Evolutionary conservation across 1,139 yeast genomes (phyloP), one percentile per base, ranked within the genome.

Genomic region (Yarrowia galli): DNA sequence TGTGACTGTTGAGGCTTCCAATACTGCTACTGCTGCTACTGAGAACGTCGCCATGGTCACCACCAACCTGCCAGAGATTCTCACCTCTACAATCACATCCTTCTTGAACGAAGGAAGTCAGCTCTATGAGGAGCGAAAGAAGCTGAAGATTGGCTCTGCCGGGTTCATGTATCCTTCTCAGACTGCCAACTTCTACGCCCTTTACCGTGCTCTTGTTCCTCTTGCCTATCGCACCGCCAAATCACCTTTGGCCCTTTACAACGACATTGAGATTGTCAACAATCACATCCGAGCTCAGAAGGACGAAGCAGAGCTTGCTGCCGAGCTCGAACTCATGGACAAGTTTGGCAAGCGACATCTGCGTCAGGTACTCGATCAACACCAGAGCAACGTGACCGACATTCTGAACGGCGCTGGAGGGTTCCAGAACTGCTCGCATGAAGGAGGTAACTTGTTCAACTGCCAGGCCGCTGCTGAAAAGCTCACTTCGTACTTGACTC

Each of bases 121-220:
- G 5, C 71, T 73, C 38, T 46, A 69, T 2, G 43, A 61, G 36
- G 75, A 48, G 18, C 54, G 66, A n/a, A 46, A 46, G 28, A 35
- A 72, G 25, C 65, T 72, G 10, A 58, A 66, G n/a, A 69, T 64
- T 16, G 69, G 68, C 22, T 66, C 67, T 25, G 61, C 61, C 7
- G 54, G 58, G 2, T 61, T 68, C 16, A 56, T 61, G 66, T 61
- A 61, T 12, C 66, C 72, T 12, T 51, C 49, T 10, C 74, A 72
- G 46, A 68, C 74, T 18, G 70, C 72, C 20, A 77, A 75, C 58
- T 53, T 75, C 42, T 69, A 75, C 22, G 71, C 74, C 2, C 69
- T 75, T 1, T 76, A 70, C 67, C 69, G 76, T 2, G 76, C 77
- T 5, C 69, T 76, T 7, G 69, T 74, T 5, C 73, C 76, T 2